phyloP scores from a whole-genome alignment of 2,329 filamentous ascomycete species.

The Periconia digitata region DNA sequence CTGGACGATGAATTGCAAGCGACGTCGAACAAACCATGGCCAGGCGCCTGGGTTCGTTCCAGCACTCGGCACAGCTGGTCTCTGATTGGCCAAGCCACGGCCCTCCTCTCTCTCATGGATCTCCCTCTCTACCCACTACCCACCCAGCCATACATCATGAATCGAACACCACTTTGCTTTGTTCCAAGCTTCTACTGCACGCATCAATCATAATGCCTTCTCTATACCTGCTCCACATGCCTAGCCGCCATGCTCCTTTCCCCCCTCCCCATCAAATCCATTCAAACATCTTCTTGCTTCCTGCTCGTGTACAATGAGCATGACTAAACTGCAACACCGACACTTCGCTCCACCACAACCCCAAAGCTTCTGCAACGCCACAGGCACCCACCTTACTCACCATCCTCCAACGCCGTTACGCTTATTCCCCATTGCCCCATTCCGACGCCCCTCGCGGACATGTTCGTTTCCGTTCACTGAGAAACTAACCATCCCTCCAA shows the following conservation, averaged over 20 bases:
- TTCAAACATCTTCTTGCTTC: background rate
- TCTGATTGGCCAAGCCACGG: background rate
- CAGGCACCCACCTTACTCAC: background rate
- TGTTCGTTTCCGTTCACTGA: background rate
- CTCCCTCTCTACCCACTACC: too few relatives aligned
- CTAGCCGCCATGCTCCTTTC: background rate
- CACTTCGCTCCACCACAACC: background rate
- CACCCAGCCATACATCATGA: background rate
- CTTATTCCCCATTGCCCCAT: too few relatives aligned
- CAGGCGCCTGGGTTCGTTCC: background rate
- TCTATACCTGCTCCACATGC: background rate
- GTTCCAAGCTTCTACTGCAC: background rate
- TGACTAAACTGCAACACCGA: background rate
- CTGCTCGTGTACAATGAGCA: background rate
- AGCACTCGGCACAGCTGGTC: background rate
- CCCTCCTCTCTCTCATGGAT: too few relatives aligned
- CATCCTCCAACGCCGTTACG: too few relatives aligned
- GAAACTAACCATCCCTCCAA: conserved; percentile 1
- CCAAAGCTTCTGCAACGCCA: background rate
- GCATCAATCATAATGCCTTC: background rate
- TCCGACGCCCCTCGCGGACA: background rate
- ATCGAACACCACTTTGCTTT: background rate
- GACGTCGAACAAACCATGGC: too few relatives aligned
- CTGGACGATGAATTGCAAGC: too few relatives aligned
- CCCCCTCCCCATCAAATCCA: background rate